phyloP scores from a whole-genome alignment of 495 filamentous ascomycete species.

The Talaromyces adpressus region DNA sequence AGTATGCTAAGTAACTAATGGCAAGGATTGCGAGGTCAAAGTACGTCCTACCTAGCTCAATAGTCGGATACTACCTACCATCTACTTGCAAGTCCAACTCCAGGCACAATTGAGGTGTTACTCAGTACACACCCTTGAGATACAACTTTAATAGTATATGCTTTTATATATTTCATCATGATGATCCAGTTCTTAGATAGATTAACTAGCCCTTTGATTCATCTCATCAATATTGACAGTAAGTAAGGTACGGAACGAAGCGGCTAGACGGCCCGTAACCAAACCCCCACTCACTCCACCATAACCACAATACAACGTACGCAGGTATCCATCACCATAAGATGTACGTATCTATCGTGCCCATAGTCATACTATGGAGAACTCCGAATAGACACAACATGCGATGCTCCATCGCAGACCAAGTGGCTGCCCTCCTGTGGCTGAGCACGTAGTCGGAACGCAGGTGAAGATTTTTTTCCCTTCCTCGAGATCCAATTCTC shows the following conservation, averaged over 20 bases:
- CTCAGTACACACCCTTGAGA: background rate
- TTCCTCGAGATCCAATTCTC: background rate
- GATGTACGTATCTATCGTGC: background rate
- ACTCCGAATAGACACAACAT: background rate
- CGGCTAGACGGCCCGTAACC: constrained; percentile 2
- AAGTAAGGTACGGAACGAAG: constrained; percentile 2
- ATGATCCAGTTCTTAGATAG: background rate
- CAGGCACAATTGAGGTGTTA: background rate
- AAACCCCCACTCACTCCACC: background rate
- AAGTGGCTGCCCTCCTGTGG: background rate
- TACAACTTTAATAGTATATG: background rate
- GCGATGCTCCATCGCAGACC: background rate
- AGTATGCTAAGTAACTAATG: background rate
- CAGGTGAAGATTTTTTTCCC: background rate
- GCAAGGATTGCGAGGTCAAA: background rate
- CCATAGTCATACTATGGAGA: background rate
- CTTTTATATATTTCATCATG: background rate
- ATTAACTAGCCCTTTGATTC: background rate
- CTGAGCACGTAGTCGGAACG: background rate
- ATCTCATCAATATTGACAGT: background rate
- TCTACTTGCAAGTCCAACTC: background rate
- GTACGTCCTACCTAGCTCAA: background rate
- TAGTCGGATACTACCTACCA: background rate
- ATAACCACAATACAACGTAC: background rate
- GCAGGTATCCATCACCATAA: background rate